Percentiles rank a stretch among this genome's conserved stretches.
These are phyloP conservation scores for Curvularia sp. DNA, from an alignment of 2,329 filamentous ascomycete species.

Conservation along the genomic window DNA sequence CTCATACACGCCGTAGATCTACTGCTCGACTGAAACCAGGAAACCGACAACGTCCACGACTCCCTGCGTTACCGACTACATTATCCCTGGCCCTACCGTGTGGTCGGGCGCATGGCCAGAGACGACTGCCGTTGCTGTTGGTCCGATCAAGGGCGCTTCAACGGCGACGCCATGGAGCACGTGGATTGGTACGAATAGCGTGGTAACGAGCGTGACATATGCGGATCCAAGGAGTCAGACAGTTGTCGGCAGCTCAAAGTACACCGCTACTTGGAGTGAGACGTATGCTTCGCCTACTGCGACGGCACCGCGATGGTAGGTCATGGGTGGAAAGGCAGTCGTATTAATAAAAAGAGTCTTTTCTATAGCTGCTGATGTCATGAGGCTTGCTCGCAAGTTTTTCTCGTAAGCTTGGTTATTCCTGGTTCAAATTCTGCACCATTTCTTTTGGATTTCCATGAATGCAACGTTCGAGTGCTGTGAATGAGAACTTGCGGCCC, in stretches of 20 bases:
- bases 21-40: constrained; percentile 47
- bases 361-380: background rate
- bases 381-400: background rate
- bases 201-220: constrained; percentile 37
- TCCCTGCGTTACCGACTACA: constrained; percentile 43
- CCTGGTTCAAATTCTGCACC: background rate
- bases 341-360: background rate
- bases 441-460: background rate
- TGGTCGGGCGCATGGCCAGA: constrained; percentile 45
- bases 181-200: constrained; percentile 32
- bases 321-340: background rate
- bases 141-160: constrained; percentile 37
- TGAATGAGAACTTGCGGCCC: too few species aligned
- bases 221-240: constrained; percentile 33
- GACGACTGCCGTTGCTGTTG: constrained; percentile 43
- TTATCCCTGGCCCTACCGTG: constrained; percentile 52
- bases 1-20: constrained; percentile 28
- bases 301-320: constrained; percentile 20
- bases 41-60: constrained; percentile 32
- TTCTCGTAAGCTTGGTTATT: background rate
- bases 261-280: constrained; percentile 32
- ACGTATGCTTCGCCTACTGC: constrained; percentile 23
- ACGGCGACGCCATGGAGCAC: constrained; percentile 39
- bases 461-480: background rate
- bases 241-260: constrained; percentile 31